These are phyloP conservation scores for Cinnamomum chago DNA, from an alignment of 164 flowering plant genomes.

Conservation along the genomic window DNA sequence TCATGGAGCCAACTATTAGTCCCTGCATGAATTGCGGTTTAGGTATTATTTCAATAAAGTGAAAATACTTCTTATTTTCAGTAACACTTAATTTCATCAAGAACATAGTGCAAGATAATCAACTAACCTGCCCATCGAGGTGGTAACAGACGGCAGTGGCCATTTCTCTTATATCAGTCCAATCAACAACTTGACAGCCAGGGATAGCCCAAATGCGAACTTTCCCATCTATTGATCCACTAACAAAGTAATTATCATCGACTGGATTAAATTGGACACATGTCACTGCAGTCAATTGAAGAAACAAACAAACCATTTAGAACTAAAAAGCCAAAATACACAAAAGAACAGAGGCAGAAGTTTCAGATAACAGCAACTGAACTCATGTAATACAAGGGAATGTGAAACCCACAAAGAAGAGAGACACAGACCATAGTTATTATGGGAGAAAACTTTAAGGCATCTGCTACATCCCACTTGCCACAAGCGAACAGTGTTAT, in stretches of 20 bases:
- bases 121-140: slow-evolving; percentile 81
- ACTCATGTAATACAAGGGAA: background rate
- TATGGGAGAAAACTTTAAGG: slow-evolving; percentile 61
- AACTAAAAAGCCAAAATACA: background rate
- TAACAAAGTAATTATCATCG: slow-evolving; percentile 65
- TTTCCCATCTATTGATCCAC: slow-evolving; percentile 92
- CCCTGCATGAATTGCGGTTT: slow-evolving; percentile 44
- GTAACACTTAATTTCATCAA: slow-evolving; percentile 1
- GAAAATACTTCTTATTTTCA: background rate
- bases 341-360: background rate
- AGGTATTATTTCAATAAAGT: slow-evolving; percentile 3
- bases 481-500: slow-evolving; percentile 94
- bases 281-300: slow-evolving; percentile 52
- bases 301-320: slow-evolving; percentile 7
- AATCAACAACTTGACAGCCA: slow-evolving; percentile 64
- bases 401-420: background rate
- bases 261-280: slow-evolving; percentile 89
- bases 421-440: slow-evolving; percentile 48
- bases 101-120: background rate
- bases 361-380: background rate
- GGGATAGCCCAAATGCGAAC: slow-evolving; percentile 74
- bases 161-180: slow-evolving; percentile 49
- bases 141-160: slow-evolving; percentile 63
- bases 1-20: slow-evolving; percentile 65
- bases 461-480: slow-evolving; percentile 61